These are phyloP conservation scores for Acanthamoeba culbertsoni DNA, from an alignment of 208 protist species.

Conservation along the genomic window DNA sequence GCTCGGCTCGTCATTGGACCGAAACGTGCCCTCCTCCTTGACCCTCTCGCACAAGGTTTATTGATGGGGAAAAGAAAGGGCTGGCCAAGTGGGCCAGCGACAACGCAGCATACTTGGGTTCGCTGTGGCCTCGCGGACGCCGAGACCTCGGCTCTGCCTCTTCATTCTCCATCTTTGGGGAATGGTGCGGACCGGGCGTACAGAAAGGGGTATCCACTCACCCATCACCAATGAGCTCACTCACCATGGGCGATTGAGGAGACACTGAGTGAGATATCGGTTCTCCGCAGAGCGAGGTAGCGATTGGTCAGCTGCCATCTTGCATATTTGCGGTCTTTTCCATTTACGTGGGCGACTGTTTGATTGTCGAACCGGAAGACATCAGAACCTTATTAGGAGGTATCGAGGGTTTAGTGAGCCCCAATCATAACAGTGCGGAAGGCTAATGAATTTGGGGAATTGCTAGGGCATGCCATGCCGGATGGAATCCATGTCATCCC, in stretches of 20 bases:
- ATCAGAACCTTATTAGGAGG: neutral
- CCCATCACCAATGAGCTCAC: neutral
- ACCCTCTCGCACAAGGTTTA: neutral
- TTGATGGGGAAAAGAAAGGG: constrained; percentile 35
- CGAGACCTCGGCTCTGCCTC: neutral
- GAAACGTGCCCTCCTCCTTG: no score
- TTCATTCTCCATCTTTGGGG: neutral
- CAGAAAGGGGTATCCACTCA: neutral
- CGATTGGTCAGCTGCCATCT: neutral
- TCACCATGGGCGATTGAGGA: neutral
- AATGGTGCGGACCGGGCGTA: constrained; percentile 43
- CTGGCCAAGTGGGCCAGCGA: neutral
- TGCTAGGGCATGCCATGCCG: neutral
- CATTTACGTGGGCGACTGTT: neutral
- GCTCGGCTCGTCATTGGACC: no score
- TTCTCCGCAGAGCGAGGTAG: neutral
- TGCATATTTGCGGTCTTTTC: constrained; percentile 36
- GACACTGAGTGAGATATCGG: neutral
- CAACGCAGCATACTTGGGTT: neutral
- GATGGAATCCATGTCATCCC: neutral
- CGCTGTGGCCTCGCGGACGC: neutral
- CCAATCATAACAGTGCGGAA: neutral
- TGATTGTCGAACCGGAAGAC: neutral
- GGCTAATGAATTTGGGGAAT: neutral
- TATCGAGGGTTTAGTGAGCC: neutral